Conservation (phyloP, 225 moss, liverwort and hornwort genomes). For the Rhytidiadelphus loreus region DNA sequence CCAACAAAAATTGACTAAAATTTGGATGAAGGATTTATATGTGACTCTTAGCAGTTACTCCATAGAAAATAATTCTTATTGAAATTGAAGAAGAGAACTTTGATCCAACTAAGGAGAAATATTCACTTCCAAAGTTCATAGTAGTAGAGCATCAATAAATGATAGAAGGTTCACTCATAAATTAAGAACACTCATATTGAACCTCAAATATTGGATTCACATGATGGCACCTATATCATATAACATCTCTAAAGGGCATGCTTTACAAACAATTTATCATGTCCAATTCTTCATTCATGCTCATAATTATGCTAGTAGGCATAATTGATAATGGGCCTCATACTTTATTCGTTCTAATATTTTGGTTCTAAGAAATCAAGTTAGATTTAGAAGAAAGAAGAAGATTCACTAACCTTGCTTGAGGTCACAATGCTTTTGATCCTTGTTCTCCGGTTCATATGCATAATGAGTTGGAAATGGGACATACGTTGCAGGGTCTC, state of each 20-base stretch:
- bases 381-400: neutral
- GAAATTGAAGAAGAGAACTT: neutral
- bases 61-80: neutral
- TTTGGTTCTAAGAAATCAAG: neutral
- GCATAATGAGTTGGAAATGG: slow-evolving; percentile 19
- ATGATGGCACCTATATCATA: neutral
- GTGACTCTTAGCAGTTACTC: too few species aligned
- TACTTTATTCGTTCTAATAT: too few species aligned
- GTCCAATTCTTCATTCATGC: neutral
- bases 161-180: too few species aligned
- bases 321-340: neutral
- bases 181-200: accelerated
- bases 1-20: neutral
- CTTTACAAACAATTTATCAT: neutral
- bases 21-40: neutral
- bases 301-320: neutral
- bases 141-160: neutral
- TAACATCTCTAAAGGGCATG: neutral
- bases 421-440: slow-evolving; percentile 6
- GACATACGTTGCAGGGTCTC: slow-evolving; percentile 10
- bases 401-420: neutral
- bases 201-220: neutral
- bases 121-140: neutral
- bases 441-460: neutral
- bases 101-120: neutral